Evolutionary conservation across 2,329 filamentous ascomycete genomes (phyloP).

Genomic region (Delphinella strobiligena): DNA sequence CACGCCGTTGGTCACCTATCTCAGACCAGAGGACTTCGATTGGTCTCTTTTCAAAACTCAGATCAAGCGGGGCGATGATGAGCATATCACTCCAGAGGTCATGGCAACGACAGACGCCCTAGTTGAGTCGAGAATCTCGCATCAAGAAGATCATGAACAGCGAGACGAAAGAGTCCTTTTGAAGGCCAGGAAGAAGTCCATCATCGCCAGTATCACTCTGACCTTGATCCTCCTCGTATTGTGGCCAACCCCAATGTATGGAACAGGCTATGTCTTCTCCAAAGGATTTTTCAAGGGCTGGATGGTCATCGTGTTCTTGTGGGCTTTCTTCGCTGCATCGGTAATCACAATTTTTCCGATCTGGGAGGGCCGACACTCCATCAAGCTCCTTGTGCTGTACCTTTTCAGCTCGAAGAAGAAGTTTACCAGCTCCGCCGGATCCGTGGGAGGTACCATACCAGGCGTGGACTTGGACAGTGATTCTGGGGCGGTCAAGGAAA

Average conservation of each 20-base stretch:
- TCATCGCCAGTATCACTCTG: slow-evolving; percentile 11
- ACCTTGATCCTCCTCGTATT: slow-evolving; percentile 14
- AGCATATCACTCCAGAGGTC: not conserved
- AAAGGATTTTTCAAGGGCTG: slow-evolving; percentile 16
- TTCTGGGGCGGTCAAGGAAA: too few relatives aligned
- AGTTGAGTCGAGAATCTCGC: slow-evolving; percentile 7
- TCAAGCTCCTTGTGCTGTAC: not conserved
- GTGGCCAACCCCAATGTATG: slow-evolving; percentile 16
- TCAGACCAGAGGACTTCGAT: slow-evolving; percentile 15
- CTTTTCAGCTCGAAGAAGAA: not conserved
- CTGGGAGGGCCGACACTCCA: slow-evolving; percentile 12
- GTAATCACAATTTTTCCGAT: slow-evolving; percentile 15
- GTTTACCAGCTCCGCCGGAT: too few relatives aligned
- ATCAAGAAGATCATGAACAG: slow-evolving; percentile 16
- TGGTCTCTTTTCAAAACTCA: slow-evolving; percentile 11
- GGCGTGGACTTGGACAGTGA: too few relatives aligned
- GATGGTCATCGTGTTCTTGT: slow-evolving; percentile 16
- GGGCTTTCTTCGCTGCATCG: slow-evolving; percentile 15
- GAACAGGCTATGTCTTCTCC: slow-evolving; percentile 12
- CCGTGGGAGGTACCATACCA: too few relatives aligned
- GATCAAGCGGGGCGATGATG: not conserved
- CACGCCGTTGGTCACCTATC: slow-evolving; percentile 15
- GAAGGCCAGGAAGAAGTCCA: not conserved
- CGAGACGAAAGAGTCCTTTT: not conserved
- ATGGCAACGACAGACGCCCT: not conserved